Evolutionary conservation across 1,139 yeast genomes (phyloP).

Genomic region (Torulaspora pretoriensis): DNA sequence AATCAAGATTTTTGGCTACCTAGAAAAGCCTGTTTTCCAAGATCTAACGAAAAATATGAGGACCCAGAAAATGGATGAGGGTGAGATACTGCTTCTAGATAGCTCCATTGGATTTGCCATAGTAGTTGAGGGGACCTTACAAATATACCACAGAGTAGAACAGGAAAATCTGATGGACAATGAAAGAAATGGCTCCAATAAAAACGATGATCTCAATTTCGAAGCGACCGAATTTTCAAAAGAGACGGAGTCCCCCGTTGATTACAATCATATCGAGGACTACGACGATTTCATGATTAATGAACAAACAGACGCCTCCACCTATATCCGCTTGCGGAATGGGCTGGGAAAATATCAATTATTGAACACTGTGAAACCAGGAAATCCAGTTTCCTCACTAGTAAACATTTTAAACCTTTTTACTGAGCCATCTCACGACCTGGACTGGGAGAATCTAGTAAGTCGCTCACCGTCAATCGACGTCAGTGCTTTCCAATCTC

Average conservation of each 20-base stretch:
- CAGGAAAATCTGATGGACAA: constrained; percentile 7
- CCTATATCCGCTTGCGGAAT: constrained; percentile 45
- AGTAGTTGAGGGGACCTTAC: constrained; percentile 90
- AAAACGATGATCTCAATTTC: not conserved
- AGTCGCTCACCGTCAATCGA: constrained; percentile 11
- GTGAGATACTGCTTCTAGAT: constrained; percentile 69
- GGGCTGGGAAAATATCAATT: constrained; percentile 54
- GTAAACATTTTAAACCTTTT: constrained; percentile 73
- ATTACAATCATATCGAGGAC: constrained; percentile 9
- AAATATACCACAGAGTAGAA: constrained; percentile 62
- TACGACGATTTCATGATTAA: constrained; percentile 6
- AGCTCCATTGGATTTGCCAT: constrained; percentile 81
- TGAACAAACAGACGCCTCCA: constrained; percentile 13
- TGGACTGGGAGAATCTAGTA: constrained; percentile 2
- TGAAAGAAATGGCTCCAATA: constrained; percentile 12
- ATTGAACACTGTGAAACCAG: constrained; percentile 79
- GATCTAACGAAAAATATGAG: constrained; percentile 90
- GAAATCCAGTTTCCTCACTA: constrained; percentile 79
- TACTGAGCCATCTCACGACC: constrained; percentile 34
- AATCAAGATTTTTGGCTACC: constrained; percentile 87
- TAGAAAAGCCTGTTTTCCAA: constrained; percentile 86
- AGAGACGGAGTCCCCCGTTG: constrained; percentile 2
- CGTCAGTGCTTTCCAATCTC: constrained; percentile 6
- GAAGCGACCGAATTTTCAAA: not conserved
- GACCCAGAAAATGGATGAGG: constrained; percentile 74